Evolutionary conservation across 495 filamentous ascomycete genomes (phyloP), one percentile per base, ranked within the genome.

Genomic region (Lophiostoma macrostomum): DNA sequence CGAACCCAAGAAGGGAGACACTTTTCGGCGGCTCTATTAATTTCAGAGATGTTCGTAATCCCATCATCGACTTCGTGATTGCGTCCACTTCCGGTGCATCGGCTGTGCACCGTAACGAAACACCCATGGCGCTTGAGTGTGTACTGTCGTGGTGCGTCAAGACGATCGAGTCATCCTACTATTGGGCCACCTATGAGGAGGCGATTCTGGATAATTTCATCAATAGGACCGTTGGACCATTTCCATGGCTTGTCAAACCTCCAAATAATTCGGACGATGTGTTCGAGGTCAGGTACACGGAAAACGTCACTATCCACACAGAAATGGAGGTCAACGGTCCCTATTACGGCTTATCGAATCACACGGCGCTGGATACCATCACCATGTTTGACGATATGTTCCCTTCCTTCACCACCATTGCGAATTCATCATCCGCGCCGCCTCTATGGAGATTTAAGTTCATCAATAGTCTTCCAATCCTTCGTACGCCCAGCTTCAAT

Each of bases 91-190:
- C 35, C 2, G 36, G 52, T 19, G 50, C 39, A 19, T 10, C 39
- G 1, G 30, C 13, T 24, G 38, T 57, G 10, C 27, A 57, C 28
- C 28, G 39, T 20, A 57, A 50, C 20, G 37, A 5, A 27, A 50
- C 45, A n/a, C 53, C 53, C 13, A 39, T 50, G 1, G 39, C 46
- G 8, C 44, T 50, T 23, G 53, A 57, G 39, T 57, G 53, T 32
- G 13, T 57, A 5, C 23, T 57, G 13, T 37, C 45, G 2, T 57
- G 53, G 53, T 57, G 53, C 32, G 41, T 50, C 12, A 36, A 62
- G 29, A 58, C 53, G 12, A 37, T 62, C n/a, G 14, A 30, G 19
- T 58, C 53, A 16, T 43, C 53, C 4, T 61, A 61, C 44, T 40
- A 14, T 12, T 39, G 39, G 27, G 59, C 47, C 0, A 30, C 10